Evolutionary conservation across 2,329 filamentous ascomycete species (phyloP), one percentile per base, ranked within the genome.

Genomic region (Metarhizium guizhouense): DNA sequence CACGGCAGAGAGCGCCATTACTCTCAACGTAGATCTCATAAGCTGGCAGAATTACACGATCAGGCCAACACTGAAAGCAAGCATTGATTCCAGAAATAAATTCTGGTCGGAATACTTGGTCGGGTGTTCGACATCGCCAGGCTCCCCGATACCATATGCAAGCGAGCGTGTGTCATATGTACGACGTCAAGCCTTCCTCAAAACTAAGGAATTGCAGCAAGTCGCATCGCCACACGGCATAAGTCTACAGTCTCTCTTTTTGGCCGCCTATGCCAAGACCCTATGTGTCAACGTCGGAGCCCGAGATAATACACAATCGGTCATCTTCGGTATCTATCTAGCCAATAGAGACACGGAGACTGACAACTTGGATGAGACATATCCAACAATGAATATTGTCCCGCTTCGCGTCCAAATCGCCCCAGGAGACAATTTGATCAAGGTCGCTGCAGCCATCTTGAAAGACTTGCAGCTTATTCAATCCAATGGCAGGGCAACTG

Each of bases 271-370:
- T 60, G 82, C 87, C 3, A 81, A 77, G 59, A 64, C 68, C 11
- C 64, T 73, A 2, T 63, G 68, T 51, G 69, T 42, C 2, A n/a
- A 38, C 14, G 43, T 50, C 6, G n/a, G 36, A 4, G 45, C 42
- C 16, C 50, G 47, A 8, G 29, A 49, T 2, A 51, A 10, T 20
- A 20, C 45, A 30, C 20, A 6, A 18, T 48, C 54, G n/a, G 59
- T 88, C 2, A 71, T 90, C 0, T 78, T 96, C 52, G 92, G 91
- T 2, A 70, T 96, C 25, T 96, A 96, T 68, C 80, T 95, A 8
- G 88, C 90, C 47, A 95, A 95, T 67, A 81, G 90, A 53, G 77
- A 79, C 0, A 69, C 78, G 8, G 72, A 78, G 3, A 72, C 77
- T 3, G 66, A 83, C 1, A 72, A 80, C 2, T 66, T 74, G 0